Base-by-base conservation (phyloP, 1,284 basidiomycete genomes). In the Abortiporus biennis region DNA sequence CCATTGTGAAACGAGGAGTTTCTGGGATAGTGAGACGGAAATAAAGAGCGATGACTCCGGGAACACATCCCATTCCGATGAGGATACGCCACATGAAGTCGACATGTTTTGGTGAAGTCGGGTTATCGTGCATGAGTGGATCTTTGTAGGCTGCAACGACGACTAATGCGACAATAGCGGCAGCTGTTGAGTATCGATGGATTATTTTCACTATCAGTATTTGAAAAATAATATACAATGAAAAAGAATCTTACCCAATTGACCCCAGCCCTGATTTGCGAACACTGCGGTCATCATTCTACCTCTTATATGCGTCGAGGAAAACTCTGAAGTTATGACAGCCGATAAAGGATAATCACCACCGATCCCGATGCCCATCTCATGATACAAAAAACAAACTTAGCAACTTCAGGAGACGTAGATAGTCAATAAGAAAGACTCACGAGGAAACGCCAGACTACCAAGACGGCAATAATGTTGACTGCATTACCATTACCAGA, bases 1-100 rank as follows among this genome's bases (percentile, higher is more conserved):
- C 89, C 83, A 92, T 88, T 43, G 88, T 92, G 74, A 86, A 93
- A 50, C 89, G 85, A 24, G 88, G 78, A 0, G 83, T 85, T 61
- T 87, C 84, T 11, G 83, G 82, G 48, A 87, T 83, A 15, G 81
- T 85, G 12, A 88, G 71, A 50, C 85, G 83, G 74, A 83, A 84
- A 67, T 84, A 86, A 32, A 87, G 73, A 3, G 83, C 83, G 40
- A 81, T 57, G 21, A 67, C 66, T 36, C 73, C 83, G 2, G 85
- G 85, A 16, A 88, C 68, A 37, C 80, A 78, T 32, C 82, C 82
- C 31, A 86, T 66, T 51, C 81, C 81, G 58, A 85, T 79, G 53
- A 85, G 71, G 25, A 85, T 66, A 51, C 82, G 76, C 82, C 82
- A 85, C 58, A 75, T 71, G 50, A 61, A 69, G 57, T 84, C 80